Conservation (phyloP, 1,139 yeast genomes). For the Wickerhamomyces sp. region DNA sequence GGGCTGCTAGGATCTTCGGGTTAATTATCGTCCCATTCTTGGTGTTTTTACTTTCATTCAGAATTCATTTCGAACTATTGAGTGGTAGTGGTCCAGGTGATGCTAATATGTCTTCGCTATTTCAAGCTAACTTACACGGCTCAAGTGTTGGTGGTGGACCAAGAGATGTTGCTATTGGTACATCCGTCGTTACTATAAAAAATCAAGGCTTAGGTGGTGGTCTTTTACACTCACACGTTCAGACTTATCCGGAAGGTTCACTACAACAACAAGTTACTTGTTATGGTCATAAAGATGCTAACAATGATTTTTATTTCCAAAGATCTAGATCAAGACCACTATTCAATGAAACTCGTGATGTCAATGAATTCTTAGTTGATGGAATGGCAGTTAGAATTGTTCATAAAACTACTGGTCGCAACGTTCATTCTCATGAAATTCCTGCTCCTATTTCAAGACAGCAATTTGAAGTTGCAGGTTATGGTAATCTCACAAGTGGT, state of each 20-base stretch:
- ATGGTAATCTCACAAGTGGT: slow-evolving; percentile 83
- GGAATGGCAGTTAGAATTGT: slow-evolving; percentile 75
- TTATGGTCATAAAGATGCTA: slow-evolving; percentile 85
- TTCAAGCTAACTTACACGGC: slow-evolving; percentile 89
- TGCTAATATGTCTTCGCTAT: slow-evolving; percentile 92
- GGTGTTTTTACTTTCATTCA: slow-evolving; percentile 62
- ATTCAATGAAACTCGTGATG: slow-evolving; percentile 46
- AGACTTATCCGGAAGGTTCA: slow-evolving; percentile 92
- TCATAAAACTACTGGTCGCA: slow-evolving; percentile 81
- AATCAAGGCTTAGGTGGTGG: slow-evolving; percentile 93
- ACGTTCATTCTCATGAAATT: slow-evolving; percentile 83
- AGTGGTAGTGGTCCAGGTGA: slow-evolving; percentile 88
- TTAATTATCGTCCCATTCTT: slow-evolving; percentile 57
- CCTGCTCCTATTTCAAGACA: slow-evolving; percentile 72
- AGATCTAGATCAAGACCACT: slow-evolving; percentile 57
- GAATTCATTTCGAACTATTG: slow-evolving; percentile 68
- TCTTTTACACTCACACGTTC: slow-evolving; percentile 89
- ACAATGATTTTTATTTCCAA: slow-evolving; percentile 88
- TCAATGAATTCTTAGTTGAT: slow-evolving; percentile 55
- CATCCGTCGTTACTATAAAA: slow-evolving; percentile 74
- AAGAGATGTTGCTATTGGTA: slow-evolving; percentile 76
- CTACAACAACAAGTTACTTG: slow-evolving; percentile 95
- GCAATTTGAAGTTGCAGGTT: slow-evolving; percentile 85
- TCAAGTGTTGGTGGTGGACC: slow-evolving; percentile 83
- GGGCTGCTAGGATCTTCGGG: slow-evolving; percentile 59